Base-by-base conservation (phyloP, 2,329 filamentous ascomycete species). In the Hypomyces rosellus region DNA sequence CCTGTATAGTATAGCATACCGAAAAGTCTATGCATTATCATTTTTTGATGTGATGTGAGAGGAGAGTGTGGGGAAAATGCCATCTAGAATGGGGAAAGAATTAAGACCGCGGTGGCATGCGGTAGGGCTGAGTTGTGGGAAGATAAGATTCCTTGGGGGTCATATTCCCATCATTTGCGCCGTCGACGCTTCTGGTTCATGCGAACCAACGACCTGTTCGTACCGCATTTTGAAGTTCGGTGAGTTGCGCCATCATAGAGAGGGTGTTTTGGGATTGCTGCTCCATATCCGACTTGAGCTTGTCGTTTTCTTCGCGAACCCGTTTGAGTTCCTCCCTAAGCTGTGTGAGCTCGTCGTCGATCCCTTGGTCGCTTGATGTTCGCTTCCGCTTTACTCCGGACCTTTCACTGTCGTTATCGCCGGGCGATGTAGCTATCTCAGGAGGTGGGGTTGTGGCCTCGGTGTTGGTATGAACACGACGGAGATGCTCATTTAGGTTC, bases 401-500 rank as follows among this genome's bases (percentile, higher is more conserved):
- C 49, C 67, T 68, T 52, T 75, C 74, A 56, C 69, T 73, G 5
- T 77, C 74, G 45, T 72, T 73, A 46, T 76, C 74, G 34, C 74
- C 74, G 30, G 67, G 69, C 34, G 73, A 71, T 22, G 64, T 65
- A 15, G 61, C 65, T 18, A 59, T 58, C 30, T 69, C 65, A 44
- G 63, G 61, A 3, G 59, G 65, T 2, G 61, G 63, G 2, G 63
- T 63, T 3, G 59, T 58, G 25, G 64, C 69, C 38, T 73, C 71
- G 22, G 62, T 57, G 44, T 76, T 75, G 39, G 79, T 85, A 65
- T 97, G 92, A n/a, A 95, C 88, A 22, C 92, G 84, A 16, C 92
- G 86, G 15, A 96, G 74, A 69, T 97, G 92, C 69, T 97, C 92
- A 64, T 92, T 90, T 4, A 96, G 76, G 61, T 97, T 97, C 70